Base-by-base conservation (phyloP, 345 rosid genomes). In the Adansonia digitata region DNA sequence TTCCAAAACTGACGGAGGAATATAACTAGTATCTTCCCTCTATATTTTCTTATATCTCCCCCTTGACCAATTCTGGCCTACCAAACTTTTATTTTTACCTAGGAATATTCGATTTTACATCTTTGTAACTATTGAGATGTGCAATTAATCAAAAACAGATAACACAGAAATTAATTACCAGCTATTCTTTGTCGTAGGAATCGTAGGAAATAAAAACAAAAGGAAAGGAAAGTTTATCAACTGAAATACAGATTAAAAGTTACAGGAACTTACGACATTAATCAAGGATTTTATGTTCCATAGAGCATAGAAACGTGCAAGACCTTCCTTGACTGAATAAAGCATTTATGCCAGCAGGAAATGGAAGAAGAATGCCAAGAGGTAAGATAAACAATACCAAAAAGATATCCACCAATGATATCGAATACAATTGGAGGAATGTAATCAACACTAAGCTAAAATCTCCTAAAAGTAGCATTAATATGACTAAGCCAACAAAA, bases 341-440 rank as follows among this genome's bases (percentile, higher is more conserved):
- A 81, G 99, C 99, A 86, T 95, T 95, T 80, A 95, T 95, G 77
- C 99, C 99, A 74, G 93, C 98, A 77, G 98, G 99, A 82, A 95
- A 95, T 5, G 99, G 98, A 69, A 95, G 88, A 78, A 95, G 94
- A 78, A 95, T 84, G 80, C 97, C 98, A 34, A 95, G 88, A 57
- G 99, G 99, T 78, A 93, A 79, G 80, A 95, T 90, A 80, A 90
- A 88, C 86, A 93, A 82, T 76, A 87, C 97, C 79, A 95, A 87
- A 82, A 91, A 86, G 75, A 91, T 93, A 78, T 88, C 90, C 77
- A 82, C 77, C 92, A 95, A 83, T 17, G 99, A 93, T 67, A 91
- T 87, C 46, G 99, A 95, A 88, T 95, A 95, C 79, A 93, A 79
- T 86, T 89, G 99, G 77, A 95, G 98, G 78, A 95, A 83, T 73